Evolutionary conservation across 495 filamentous ascomycete species (phyloP), one percentile per base, ranked within the genome.

Genomic region (Parmelia sp.): DNA sequence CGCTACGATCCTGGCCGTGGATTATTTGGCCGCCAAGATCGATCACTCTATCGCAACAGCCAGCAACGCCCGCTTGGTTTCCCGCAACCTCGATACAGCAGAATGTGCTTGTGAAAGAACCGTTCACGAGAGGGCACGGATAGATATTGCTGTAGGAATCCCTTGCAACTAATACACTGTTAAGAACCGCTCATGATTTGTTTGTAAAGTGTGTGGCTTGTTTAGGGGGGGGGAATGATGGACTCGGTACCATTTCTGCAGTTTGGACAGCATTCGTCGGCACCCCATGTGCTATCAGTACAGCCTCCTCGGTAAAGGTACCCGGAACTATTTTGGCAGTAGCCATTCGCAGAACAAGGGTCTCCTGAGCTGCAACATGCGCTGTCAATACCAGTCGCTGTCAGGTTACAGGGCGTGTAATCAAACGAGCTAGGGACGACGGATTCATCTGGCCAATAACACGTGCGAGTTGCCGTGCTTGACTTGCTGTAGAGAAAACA

Each of bases 301-400:
- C 63, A 65, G 6, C 29, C 63, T 27, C 63, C 63, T 51, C 63
- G 63, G 60, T 65, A 65, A 11, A 65, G 23, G 31, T 15, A 53
- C 3, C 63, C 63, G 29, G n/a, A 15, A 6, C 9, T 37, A 27
- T 31, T 36, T 2, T 39, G 25, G 27, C 57, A 65, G 17, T 37
- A 60, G 40, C 63, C 63, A 21, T 51, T 39, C 4, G 39, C 51
- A 29, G 58, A 27, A 59, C 63, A 65, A 10, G 35, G 33, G 40
- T 65, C 57, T 19, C 14, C 23, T 8, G 17, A 10, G 8, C 1
- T 2, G n/a, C 44, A 65, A 39, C 63, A 65, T 21, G 63, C 63
- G 39, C 57, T 39, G 27, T 60, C 47, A 12, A 37, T 31, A 14
- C 37, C 57, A 27, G 19, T 59, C 23, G 35, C 57, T 40, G 36